A percentile compares a stretch with the other conserved stretches of the same genome.
These are phyloP conservation scores for Arabis alpina DNA, from an alignment of 345 rosid genomes.

Conservation along the genomic window DNA sequence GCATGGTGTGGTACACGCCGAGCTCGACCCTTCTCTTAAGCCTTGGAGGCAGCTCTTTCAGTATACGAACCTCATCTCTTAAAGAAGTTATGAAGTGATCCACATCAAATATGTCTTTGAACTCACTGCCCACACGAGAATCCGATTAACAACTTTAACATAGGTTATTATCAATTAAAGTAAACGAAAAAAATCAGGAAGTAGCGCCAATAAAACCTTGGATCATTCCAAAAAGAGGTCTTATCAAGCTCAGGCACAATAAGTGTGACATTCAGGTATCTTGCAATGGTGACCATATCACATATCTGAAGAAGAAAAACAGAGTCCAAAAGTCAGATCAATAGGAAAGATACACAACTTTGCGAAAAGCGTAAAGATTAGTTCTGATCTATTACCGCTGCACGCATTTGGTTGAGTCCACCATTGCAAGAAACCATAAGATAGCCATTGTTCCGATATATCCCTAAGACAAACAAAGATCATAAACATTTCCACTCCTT, in stretches of 20 bases:
- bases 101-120: slow-evolving; percentile 84
- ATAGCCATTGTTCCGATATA: slow-evolving; percentile 93
- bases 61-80: slow-evolving; percentile 84
- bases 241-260: slow-evolving; percentile 89
- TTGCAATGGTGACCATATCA: slow-evolving; percentile 90
- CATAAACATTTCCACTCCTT: neutral
- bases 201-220: slow-evolving; percentile 51
- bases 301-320: slow-evolving; percentile 59
- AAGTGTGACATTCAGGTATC: slow-evolving; percentile 83
- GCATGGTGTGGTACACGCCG: slow-evolving; percentile 68
- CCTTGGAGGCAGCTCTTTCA: slow-evolving; percentile 82
- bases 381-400: slow-evolving; percentile 59
- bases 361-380: neutral
- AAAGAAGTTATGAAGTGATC: slow-evolving; percentile 79
- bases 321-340: slow-evolving; percentile 11
- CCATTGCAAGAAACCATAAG: slow-evolving; percentile 94
- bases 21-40: slow-evolving; percentile 65
- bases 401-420: slow-evolving; percentile 95
- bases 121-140: slow-evolving; percentile 58
- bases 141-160: slow-evolving; percentile 22
- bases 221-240: slow-evolving; percentile 91
- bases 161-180: neutral
- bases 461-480: slow-evolving; percentile 55
- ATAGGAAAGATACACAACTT: slow-evolving; percentile 2
- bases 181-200: slow-evolving; percentile 2